Evolutionary conservation across 2,329 filamentous ascomycete genomes (phyloP).

Genomic region (Fusarium armeniacum): DNA sequence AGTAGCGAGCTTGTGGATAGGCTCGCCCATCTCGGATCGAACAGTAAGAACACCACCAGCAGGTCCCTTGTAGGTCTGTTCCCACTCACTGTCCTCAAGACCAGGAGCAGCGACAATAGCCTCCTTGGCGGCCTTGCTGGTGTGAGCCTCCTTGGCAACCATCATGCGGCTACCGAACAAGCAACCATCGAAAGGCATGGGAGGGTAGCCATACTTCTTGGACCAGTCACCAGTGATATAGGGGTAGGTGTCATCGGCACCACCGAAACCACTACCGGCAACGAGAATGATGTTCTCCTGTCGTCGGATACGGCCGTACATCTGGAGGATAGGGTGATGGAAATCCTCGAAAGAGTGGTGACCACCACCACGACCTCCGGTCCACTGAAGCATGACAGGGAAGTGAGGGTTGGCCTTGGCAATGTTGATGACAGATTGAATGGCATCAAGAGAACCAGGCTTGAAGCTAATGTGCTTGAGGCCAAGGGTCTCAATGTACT

Average conservation of each 20-base stretch:
- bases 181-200: conserved; percentile 95
- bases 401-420: conserved; percentile 94
- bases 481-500: conserved; percentile 93
- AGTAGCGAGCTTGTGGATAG: conserved; percentile 98
- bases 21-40: conserved; percentile 98
- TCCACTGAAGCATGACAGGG: conserved; percentile 95
- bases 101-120: conserved; percentile 90
- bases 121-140: conserved; percentile 87
- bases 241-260: conserved; percentile 89
- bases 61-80: conserved; percentile 91
- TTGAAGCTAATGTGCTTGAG: conserved; percentile 96
- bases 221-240: conserved; percentile 93
- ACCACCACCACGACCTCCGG: conserved; percentile 91
- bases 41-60: conserved; percentile 97
- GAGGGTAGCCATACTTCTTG: conserved; percentile 85
- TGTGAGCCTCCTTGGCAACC: conserved; percentile 93
- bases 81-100: conserved; percentile 86
- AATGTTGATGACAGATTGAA: conserved; percentile 91
- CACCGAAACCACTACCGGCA: conserved; percentile 92
- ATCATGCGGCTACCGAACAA: conserved; percentile 94
- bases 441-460: conserved; percentile 88
- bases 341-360: conserved; percentile 97
- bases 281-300: conserved; percentile 89
- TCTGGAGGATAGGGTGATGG: conserved; percentile 89
- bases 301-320: conserved; percentile 90